These are phyloP conservation scores for Lentithecium fluviatile DNA, from an alignment of 495 filamentous ascomycete species.

Conservation along the genomic window DNA sequence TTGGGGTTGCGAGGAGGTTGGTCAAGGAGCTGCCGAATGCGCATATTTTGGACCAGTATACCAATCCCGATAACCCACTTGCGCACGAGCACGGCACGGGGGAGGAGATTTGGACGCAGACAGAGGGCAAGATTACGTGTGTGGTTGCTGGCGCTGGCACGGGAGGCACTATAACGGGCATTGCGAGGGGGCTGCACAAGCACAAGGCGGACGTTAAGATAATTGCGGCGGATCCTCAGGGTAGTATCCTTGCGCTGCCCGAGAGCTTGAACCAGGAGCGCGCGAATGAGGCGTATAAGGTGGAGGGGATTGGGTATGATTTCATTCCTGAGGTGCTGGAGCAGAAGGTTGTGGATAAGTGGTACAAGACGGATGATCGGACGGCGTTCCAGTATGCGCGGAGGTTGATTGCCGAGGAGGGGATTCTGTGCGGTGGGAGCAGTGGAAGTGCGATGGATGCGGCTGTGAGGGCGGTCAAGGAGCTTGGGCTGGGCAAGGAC, in stretches of 20 bases:
- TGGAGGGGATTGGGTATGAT: constrained; percentile 98
- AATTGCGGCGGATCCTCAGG: constrained; percentile 86
- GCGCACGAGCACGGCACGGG: constrained; percentile 95
- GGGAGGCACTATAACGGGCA: constrained; percentile 89
- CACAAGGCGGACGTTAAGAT: constrained; percentile 81
- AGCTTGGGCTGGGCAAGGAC: constrained; percentile 67
- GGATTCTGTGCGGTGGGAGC: constrained; percentile 89
- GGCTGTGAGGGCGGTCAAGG: constrained; percentile 73
- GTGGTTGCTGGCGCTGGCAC: constrained; percentile 93
- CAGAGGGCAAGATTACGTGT: constrained; percentile 76
- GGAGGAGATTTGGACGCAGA: constrained; percentile 94
- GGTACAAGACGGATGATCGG: constrained; percentile 96
- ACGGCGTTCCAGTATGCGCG: constrained; percentile 89
- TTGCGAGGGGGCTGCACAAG: constrained; percentile 81
- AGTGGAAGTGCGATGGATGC: constrained; percentile 92
- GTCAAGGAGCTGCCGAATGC: constrained; percentile 95
- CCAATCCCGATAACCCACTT: constrained; percentile 84
- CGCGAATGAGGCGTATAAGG: constrained; percentile 86
- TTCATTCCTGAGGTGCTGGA: constrained; percentile 95
- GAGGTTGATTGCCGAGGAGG: constrained; percentile 89
- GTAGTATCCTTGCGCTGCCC: constrained; percentile 83
- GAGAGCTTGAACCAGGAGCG: constrained; percentile 71
- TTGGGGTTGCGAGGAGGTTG: constrained; percentile 85
- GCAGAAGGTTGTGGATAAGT: constrained; percentile 76
- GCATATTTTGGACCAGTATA: constrained; percentile 95